Base-by-base conservation (phyloP, 108 stramenopile species). In the Discostella stelligeroides region DNA sequence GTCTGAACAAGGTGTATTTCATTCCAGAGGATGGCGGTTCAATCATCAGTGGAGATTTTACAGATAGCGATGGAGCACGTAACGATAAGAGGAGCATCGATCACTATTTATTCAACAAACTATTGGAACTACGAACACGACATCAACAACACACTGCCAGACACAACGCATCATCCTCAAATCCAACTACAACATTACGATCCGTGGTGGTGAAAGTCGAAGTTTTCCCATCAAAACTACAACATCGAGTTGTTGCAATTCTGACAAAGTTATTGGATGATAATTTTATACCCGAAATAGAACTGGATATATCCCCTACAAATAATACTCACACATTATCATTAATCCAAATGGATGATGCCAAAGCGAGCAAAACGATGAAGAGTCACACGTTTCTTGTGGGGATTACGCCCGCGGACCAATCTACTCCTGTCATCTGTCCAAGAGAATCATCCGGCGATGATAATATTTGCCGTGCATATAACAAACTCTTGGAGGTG, bases 401-500 rank as follows among this genome's bases (percentile, higher is more conserved):
- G 23, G 76, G 76, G 0, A 60, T 75, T n/a, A 7, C 66, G 1
- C 24, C 74, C 21, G 21, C 23, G 6, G 57, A 47, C 6, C 27
- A 27, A 40, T 57, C 59, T 1, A 20, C 61, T 7, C 27, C 65
- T 4, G 23, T 58, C 30, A 51, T 65, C n/a, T 28, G 51, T n/a
- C 41, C 23, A 29, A 38, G 30, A 13, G 21, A n/a, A 18, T 37
- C 47, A 15, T 34, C 62, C 17, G 43, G 38, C 45, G 55, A 68
- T 2, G 68, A 75, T 61, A 68, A 70, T 43, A 78, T 85, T 63
- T 86, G 75, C 25, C 50, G 88, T 37, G 84, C 88, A 4, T 86
- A 76, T 64, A 66, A 68, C 57, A 89, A 89, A 40, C 54, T 89
- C 5, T 46, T 76, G 40, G 88, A 89, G 62, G 88, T 85, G 2